phyloP scores from a whole-genome alignment of 768 basidiomycete species.

The Lactarius sanguifluus region DNA sequence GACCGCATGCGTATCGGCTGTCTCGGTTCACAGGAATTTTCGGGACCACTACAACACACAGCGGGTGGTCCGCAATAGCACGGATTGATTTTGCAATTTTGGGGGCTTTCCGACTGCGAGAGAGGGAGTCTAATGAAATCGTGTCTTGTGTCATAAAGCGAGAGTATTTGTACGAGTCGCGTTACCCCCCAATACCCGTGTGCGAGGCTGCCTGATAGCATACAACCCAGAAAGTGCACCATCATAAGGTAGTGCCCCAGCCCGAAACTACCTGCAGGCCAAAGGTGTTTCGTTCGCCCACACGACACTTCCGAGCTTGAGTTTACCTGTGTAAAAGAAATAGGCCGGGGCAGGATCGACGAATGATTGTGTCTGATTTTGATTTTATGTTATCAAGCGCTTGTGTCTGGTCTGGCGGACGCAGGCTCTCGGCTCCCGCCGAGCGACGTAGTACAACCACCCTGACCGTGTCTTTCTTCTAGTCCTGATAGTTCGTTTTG shows the following conservation, averaged over 20 bases:
- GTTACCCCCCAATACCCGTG: too few relatives aligned
- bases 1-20: not conserved
- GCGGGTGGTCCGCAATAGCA: not conserved
- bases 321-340: not conserved
- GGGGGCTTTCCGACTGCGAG: not conserved
- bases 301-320: not conserved
- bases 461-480: slow-evolving; percentile 3
- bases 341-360: not conserved
- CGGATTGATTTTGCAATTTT: not conserved
- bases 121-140: not conserved
- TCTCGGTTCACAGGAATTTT: slow-evolving; percentile 2
- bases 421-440: slow-evolving; percentile 21
- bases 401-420: slow-evolving; percentile 20
- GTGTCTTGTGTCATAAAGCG: not conserved
- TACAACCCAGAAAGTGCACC: too few relatives aligned
- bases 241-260: not conserved
- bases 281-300: not conserved
- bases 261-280: not conserved
- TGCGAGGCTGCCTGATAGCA: too few relatives aligned
- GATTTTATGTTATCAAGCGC: slow-evolving; percentile 7
- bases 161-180: not conserved
- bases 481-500: not conserved
- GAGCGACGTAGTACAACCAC: slow-evolving; percentile 10
- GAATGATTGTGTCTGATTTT: not conserved
- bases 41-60: not conserved